These are phyloP conservation scores for Rhododendron henanense DNA, from an alignment of 148 eudicot genomes.

Conservation along the genomic window DNA sequence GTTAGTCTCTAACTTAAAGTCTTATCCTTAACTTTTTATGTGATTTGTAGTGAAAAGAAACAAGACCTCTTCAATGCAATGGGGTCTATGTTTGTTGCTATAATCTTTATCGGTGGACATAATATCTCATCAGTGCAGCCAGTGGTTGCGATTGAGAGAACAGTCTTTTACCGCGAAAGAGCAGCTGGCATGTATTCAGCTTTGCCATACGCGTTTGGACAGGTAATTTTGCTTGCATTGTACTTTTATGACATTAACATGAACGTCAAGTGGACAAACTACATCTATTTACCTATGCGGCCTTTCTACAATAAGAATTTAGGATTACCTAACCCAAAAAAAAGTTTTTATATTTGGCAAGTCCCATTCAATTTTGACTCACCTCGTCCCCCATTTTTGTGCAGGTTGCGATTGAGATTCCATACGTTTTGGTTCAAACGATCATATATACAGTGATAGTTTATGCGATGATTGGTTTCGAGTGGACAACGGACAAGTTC, in stretches of 20 bases:
- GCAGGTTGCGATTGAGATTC: constrained; percentile 48
- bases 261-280: neutral
- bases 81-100: constrained; percentile 55
- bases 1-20: neutral
- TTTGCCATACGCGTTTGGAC: constrained; percentile 52
- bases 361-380: neutral
- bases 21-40: neutral
- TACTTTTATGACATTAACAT: neutral
- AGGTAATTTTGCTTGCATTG: constrained; percentile 24
- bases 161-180: constrained; percentile 57
- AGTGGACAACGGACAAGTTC: constrained; percentile 46
- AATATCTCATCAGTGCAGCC: constrained; percentile 45
- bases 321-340: neutral
- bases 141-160: constrained; percentile 42
- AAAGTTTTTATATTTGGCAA: neutral
- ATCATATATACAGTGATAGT: constrained; percentile 30
- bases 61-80: constrained; percentile 43
- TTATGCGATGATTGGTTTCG: constrained; percentile 47
- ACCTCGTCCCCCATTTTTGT: neutral
- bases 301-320: neutral
- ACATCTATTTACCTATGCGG: neutral
- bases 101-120: constrained; percentile 38
- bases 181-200: constrained; percentile 66
- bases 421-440: constrained; percentile 35
- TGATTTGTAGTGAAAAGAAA: constrained; percentile 21